A percentile compares a stretch with the other conserved stretches of the same genome.
Evolutionary conservation across 192 early-diverging fungal genomes (phyloP).

Genomic region (Podila epicladia): DNA sequence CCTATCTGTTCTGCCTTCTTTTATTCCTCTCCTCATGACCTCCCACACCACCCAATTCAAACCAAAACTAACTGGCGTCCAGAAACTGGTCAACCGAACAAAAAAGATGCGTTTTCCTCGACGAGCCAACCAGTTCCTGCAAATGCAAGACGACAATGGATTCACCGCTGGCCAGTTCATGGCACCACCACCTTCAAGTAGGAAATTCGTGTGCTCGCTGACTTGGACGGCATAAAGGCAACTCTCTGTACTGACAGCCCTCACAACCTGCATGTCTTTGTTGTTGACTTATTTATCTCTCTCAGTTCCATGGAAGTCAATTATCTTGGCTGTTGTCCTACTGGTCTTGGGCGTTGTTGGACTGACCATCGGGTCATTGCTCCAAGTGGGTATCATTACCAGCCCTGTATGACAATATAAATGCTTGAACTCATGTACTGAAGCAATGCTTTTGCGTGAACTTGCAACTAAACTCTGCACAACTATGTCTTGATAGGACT

Average conservation of each 20-base stretch:
- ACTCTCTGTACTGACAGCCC: no score
- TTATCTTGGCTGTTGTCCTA: conserved; percentile 54
- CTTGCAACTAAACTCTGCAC: background rate
- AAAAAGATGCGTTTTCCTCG: conserved; percentile 52
- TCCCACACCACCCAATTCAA: conserved; percentile 16
- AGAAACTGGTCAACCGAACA: conserved; percentile 42
- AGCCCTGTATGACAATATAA: conserved; percentile 48
- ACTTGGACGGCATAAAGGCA: no score
- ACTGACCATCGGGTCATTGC: conserved; percentile 59
- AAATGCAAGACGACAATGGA: conserved; percentile 42
- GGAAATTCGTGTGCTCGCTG: background rate
- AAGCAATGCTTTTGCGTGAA: background rate
- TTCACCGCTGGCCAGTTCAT: conserved; percentile 42
- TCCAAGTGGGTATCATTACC: conserved; percentile 57
- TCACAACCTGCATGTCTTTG: background rate
- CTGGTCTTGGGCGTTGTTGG: conserved; percentile 56
- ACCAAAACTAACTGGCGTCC: conserved; percentile 20
- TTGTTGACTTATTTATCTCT: background rate
- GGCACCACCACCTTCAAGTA: conserved; percentile 6
- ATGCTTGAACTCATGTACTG: background rate
- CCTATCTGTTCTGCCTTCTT: background rate
- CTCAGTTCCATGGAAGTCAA: conserved; percentile 67
- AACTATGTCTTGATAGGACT: conserved; percentile 44
- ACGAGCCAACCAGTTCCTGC: conserved; percentile 38
- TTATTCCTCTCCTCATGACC: conserved; percentile 5